These are phyloP conservation scores for Eimeria maxima DNA, from an alignment of 169 alveolate species.

Conservation along the genomic window DNA sequence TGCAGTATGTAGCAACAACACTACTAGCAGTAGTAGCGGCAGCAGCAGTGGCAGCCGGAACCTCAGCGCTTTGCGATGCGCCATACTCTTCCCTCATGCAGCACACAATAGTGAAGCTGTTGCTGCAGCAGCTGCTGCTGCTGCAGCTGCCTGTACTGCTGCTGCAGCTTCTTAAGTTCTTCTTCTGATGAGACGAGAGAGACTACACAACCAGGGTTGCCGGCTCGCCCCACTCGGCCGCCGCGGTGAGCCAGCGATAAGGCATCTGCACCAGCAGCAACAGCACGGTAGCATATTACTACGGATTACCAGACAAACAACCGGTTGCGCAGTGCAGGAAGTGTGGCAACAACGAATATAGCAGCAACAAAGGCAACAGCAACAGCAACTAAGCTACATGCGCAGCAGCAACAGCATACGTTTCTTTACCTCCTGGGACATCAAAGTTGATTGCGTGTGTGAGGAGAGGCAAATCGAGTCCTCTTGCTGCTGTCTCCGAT, in stretches of 20 bases:
- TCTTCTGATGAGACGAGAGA: slow-evolving; percentile 86
- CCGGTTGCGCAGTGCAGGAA: no score
- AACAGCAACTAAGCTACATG: no score
- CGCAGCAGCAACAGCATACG: not conserved
- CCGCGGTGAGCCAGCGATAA: slow-evolving; percentile 91
- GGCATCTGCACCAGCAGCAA: no score
- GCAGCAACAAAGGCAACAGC: no score
- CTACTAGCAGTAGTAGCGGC: not conserved
- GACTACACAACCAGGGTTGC: slow-evolving; percentile 94
- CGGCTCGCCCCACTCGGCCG: slow-evolving; percentile 97
- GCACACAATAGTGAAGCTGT: slow-evolving; percentile 43
- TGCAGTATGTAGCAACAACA: no score
- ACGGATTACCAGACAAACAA: no score
- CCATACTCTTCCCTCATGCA: slow-evolving; percentile 16
- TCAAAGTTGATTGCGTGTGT: slow-evolving; percentile 78
- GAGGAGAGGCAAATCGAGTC: slow-evolving; percentile 73
- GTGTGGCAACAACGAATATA: no score
- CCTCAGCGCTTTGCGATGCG: not conserved
- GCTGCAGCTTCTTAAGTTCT: not conserved
- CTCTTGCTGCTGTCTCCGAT: slow-evolving; percentile 78
- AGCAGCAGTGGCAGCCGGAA: not conserved
- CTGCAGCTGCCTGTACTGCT: not conserved
- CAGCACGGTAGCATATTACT: slow-evolving; percentile 19
- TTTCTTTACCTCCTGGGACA: slow-evolving; percentile 40
- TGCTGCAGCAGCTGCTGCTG: slow-evolving; percentile 49